Evolutionary conservation across 2,329 filamentous ascomycete species (phyloP).

Genomic region (Magnaporthales sp.): DNA sequence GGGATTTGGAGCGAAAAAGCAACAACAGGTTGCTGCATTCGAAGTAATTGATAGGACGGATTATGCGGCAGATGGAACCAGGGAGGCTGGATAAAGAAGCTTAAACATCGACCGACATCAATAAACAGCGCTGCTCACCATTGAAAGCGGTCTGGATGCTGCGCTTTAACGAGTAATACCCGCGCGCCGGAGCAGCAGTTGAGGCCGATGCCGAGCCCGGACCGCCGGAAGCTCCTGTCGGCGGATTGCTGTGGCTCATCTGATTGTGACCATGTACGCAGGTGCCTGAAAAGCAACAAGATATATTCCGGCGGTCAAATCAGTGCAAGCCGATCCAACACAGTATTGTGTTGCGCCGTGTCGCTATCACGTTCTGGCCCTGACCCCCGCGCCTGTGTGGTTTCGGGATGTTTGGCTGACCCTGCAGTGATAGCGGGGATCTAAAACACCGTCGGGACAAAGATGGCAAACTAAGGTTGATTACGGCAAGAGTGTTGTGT

Average conservation of each 20-base stretch:
- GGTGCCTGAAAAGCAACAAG: not conserved
- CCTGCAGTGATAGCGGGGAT: not conserved
- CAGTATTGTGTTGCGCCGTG: not conserved
- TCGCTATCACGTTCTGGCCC: not conserved
- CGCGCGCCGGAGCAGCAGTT: constrained; percentile 28
- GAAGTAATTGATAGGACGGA: not conserved
- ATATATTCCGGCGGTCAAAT: not conserved
- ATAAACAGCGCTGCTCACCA: constrained; percentile 31
- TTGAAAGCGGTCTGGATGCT: constrained; percentile 53
- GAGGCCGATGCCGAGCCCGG: constrained; percentile 32
- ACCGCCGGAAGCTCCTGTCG: constrained; percentile 36
- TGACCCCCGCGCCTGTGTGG: not conserved
- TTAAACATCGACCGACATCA: not conserved
- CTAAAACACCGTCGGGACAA: not conserved
- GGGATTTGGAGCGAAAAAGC: not conserved
- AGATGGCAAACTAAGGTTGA: not conserved
- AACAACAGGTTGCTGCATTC: not conserved
- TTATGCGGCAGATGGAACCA: not conserved
- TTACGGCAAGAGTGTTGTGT: not conserved
- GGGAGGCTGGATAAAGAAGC: not conserved
- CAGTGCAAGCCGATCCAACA: not conserved
- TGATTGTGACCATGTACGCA: not conserved
- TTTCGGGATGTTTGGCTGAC: not conserved
- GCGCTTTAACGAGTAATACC: constrained; percentile 35
- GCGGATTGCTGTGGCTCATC: constrained; percentile 49